phyloP scores from a whole-genome alignment of 2,329 filamentous ascomycete genomes.

The Sarocladium brachiariae region DNA sequence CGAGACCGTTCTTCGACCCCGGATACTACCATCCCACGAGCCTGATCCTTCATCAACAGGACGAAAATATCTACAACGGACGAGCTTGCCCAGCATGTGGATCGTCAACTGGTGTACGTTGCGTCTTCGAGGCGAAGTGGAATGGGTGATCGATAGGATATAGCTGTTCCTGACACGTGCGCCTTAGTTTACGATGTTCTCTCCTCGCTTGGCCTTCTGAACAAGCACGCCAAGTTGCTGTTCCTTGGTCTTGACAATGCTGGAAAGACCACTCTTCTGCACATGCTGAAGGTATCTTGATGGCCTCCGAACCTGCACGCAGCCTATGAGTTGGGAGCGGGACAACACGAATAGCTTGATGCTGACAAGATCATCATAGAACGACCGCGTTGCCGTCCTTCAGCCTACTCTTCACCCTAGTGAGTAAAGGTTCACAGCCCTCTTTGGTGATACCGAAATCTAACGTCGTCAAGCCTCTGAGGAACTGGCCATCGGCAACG shows the following conservation, averaged over 20 bases:
- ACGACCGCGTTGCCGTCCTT: conserved; percentile 85
- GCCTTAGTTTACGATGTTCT: conserved; percentile 74
- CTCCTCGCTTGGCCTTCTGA: conserved; percentile 77
- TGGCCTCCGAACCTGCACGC: background rate
- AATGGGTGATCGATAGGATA: conserved; percentile 10
- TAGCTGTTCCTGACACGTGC: conserved; percentile 26
- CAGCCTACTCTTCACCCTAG: conserved; percentile 89
- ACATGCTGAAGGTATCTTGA: conserved; percentile 81
- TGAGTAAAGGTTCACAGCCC: conserved; percentile 38
- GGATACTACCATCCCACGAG: background rate
- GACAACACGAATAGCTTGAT: conserved; percentile 7
- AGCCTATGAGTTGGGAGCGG: background rate
- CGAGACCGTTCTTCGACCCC: background rate
- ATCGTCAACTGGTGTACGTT: conserved; percentile 90
- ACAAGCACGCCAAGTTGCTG: conserved; percentile 93
- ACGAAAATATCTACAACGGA: background rate
- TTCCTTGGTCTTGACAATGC: conserved; percentile 93
- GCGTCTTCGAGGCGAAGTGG: background rate
- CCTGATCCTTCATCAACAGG: background rate
- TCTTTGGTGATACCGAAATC: conserved; percentile 6
- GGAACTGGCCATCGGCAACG: conserved; percentile 86
- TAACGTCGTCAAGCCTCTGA: conserved; percentile 59
- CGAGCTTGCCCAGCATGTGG: conserved; percentile 60
- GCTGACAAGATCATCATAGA: conserved; percentile 44
- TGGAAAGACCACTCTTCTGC: conserved; percentile 86